Base-by-base conservation (phyloP, 306 rosid genomes). In the Abrus pulchellus region DNA sequence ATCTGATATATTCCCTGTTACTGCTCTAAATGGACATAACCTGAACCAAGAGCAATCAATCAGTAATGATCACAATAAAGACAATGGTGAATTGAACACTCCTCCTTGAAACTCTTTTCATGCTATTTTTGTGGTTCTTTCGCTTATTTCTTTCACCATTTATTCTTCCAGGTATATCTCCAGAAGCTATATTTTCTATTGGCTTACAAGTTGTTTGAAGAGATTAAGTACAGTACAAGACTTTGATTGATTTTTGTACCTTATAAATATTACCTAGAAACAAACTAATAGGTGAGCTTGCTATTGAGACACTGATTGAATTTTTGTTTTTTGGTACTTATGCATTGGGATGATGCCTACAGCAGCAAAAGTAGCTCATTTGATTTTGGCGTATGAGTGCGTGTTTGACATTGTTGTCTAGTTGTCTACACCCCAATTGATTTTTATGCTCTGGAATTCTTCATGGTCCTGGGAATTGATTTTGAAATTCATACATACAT, bases 21-120 rank as follows among this genome's bases (percentile, higher is more conserved):
- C 87, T 90, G 86, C 94, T 76, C 57, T 93, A 53, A 89, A 80
- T 1, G 92, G 93, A 10, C 86, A 84, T 20, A 52, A 81, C 41
- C 13, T 69, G 68, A 80, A 68, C 80, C 86, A 84, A 38, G 87
- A 85, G 63, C 85, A 78, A 77, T 80, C 86, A 79, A 83, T 72
- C 72, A 61, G 61, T 41, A 75, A 75, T 82, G 77, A 76, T 56
- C 76, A 6, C 44, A 55, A 32, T 29, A 69, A 82, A 70, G 77
- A 30, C 55, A 80, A 72, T 59, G 83, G 87, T 83, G 74, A 84
- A 50, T 75, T 49, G 43, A 64, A 43, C 77, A 74, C 69, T 33
- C 13, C 79, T 56, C 48, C 73, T 48, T 74, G 69, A 67, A 71
- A 69, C 61, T 72, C 38, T 14, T 75, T 20, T 28, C 34, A 6